Evolutionary conservation across 2,329 filamentous ascomycete genomes (phyloP).

Genomic region (Atkinsonella hypoxylon): DNA sequence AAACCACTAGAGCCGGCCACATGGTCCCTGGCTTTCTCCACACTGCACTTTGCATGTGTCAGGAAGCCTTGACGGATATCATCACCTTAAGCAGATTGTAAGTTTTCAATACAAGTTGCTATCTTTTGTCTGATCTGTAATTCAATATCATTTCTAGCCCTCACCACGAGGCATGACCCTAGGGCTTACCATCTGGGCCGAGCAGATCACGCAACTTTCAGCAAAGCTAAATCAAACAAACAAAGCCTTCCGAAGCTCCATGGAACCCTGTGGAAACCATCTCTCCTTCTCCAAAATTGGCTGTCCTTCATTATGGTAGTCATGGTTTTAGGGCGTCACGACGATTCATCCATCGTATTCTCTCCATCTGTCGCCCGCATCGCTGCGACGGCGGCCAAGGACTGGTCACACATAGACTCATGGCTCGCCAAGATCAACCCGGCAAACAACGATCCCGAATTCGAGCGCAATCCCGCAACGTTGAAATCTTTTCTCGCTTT

Average conservation of each 20-base stretch:
- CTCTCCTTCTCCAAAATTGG: neutral
- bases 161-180: no score
- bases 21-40: no score
- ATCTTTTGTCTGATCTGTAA: no score
- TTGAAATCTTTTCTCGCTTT: constrained; percentile 63
- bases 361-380: constrained; percentile 59
- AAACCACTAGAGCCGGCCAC: no score
- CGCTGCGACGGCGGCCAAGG: constrained; percentile 71
- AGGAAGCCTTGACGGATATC: no score
- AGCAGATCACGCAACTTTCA: neutral
- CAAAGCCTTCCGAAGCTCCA: neutral
- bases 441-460: constrained; percentile 51
- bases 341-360: constrained; percentile 42
- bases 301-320: neutral
- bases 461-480: constrained; percentile 81
- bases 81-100: no score
- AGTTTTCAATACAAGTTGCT: no score
- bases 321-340: neutral
- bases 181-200: no score
- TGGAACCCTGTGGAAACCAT: neutral
- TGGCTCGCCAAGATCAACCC: constrained; percentile 64
- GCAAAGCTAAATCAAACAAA: neutral
- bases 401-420: constrained; percentile 78
- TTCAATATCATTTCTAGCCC: no score
- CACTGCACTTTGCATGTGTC: no score